Base-by-base conservation (phyloP, 495 filamentous ascomycete genomes). In the Penicillium longicatenatum region DNA sequence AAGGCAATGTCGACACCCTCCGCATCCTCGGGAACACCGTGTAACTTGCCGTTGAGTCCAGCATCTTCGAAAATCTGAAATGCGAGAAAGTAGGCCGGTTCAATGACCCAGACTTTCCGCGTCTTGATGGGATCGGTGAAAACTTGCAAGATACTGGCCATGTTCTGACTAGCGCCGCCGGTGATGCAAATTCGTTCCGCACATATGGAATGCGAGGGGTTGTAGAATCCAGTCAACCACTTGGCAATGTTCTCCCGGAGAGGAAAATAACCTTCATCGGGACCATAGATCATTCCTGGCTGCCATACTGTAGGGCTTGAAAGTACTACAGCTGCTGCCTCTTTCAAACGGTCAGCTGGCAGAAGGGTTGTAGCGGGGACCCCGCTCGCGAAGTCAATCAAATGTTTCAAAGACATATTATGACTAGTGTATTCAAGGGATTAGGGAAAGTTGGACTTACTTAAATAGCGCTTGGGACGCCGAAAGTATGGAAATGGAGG, bases 71-170 rank as follows among this genome's bases (percentile, higher is more conserved):
- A 91, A 29, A 88, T 82, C 5, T 78, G 74, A 62, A 82, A 86
- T 0, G 82, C 87, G 8, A 92, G 70, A 66, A 84, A 86, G 63
- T 93, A 93, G 14, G 81, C 79, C 31, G 89, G 89, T 43, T 82
- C 82, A 0, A 86, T 81, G 39, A 85, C 67, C 86, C 89, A 92
- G 6, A 90, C 77, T 10, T 70, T 76, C 22, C 75, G 63, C 19
- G 89, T 93, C 44, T 82, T 81, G 3, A 68, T 71, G 0, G 88
- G 87, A 61, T 90, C 87, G 0, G 86, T 87, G 59, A 84, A 92
- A 4, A 79, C 78, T 55, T 79, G 74, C 24, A 92, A 68, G 0
- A 89, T 65, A 37, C 75, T 80, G 4, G 83, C 84, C 7, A 92
- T 62, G 61, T 79, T 84, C 63, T 89, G 86, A 19, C 72, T 79